phyloP scores from a whole-genome alignment of 192 early-diverging fungal species.

The Coemansia aciculifera region DNA sequence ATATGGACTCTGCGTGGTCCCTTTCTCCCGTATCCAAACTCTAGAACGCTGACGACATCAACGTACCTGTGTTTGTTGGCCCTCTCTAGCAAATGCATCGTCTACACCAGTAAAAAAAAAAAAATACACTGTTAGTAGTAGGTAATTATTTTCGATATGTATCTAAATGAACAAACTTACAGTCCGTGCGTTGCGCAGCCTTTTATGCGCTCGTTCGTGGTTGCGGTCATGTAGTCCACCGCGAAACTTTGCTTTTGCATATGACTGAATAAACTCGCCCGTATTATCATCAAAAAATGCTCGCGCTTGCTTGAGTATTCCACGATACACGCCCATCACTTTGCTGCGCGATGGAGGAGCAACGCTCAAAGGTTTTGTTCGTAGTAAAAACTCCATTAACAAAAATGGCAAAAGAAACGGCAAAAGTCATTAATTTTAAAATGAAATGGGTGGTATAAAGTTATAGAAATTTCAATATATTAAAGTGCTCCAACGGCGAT shows the following conservation, averaged over 20 bases:
- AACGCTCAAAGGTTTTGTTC: not conserved
- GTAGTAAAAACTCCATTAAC: conserved; percentile 38
- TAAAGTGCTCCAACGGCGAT: not conserved
- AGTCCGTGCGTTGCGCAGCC: conserved; percentile 24
- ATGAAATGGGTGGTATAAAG: not conserved
- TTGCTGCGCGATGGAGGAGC: conserved; percentile 2
- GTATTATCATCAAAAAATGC: conserved; percentile 45
- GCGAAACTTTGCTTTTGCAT: conserved; percentile 32
- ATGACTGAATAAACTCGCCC: conserved; percentile 36
- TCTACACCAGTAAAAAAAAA: conserved; percentile 1
- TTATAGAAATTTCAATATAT: not conserved
- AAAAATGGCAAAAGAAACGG: not conserved
- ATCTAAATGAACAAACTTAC: conserved; percentile 3
- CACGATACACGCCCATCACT: conserved; percentile 32
- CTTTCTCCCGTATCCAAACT: conserved; percentile 47
- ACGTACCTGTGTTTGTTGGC: conserved; percentile 39
- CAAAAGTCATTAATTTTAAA: not conserved
- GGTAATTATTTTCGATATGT: not conserved
- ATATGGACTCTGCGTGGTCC: conserved; percentile 37
- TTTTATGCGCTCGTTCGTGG: conserved; percentile 11
- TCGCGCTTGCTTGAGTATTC: conserved; percentile 39
- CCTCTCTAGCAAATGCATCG: conserved; percentile 32
- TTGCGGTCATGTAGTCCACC: conserved; percentile 24
- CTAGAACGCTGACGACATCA: conserved; percentile 43
- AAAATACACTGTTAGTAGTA: not conserved